phyloP scores from a whole-genome alignment of 208 protist genomes.

The Trichomonas vaginalis region DNA sequence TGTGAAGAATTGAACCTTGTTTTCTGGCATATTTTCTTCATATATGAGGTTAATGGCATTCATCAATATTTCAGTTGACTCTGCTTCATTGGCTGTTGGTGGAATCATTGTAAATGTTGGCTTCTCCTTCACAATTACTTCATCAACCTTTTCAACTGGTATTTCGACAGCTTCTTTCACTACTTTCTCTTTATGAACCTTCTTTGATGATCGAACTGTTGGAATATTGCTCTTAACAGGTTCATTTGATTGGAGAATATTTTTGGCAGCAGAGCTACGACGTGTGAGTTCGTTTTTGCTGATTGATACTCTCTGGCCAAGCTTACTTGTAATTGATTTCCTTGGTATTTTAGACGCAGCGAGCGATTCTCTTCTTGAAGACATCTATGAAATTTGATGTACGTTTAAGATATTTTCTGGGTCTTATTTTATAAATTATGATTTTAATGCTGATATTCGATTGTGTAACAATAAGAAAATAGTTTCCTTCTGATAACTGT shows the following conservation, averaged over 20 bases:
- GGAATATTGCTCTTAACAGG: neutral
- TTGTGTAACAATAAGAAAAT: no score
- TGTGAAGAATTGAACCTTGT: neutral
- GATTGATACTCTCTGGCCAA: neutral
- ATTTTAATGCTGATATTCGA: no score
- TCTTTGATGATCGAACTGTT: neutral
- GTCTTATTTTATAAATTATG: no score
- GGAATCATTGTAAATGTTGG: neutral
- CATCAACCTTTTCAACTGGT: neutral
- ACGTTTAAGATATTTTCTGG: neutral
- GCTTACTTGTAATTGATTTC: neutral
- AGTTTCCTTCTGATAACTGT: no score
- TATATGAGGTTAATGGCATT: neutral
- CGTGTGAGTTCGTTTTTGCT: neutral
- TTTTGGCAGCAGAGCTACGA: neutral
- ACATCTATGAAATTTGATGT: neutral
- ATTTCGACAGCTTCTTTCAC: neutral
- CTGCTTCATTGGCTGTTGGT: neutral
- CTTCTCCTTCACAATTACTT: neutral
- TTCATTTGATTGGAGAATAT: neutral
- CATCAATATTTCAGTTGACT: neutral
- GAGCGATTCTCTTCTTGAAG: neutral
- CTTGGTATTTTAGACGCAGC: neutral
- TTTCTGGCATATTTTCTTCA: neutral
- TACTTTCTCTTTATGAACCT: neutral